These are phyloP conservation scores for Paraglomus occultum DNA, from an alignment of 192 early-diverging fungal species.

Conservation along the genomic window DNA sequence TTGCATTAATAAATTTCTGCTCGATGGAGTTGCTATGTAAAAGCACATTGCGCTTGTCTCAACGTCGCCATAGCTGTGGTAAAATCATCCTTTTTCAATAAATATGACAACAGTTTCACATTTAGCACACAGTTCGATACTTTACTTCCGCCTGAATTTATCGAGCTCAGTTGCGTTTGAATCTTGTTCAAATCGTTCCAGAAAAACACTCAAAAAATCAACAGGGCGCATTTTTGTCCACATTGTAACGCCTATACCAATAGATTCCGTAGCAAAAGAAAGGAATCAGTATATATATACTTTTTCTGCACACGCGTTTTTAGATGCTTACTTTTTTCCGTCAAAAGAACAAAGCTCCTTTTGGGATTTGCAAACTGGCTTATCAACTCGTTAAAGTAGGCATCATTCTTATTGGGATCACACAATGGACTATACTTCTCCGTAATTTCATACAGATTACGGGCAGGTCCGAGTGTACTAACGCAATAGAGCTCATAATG, in stretches of 20 bases:
- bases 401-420: conserved; percentile 18
- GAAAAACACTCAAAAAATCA: neutral
- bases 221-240: neutral
- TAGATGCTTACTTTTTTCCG: neutral
- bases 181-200: neutral
- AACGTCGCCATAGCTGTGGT: conserved; percentile 17
- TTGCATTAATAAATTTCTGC: neutral
- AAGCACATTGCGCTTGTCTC: conserved; percentile 20
- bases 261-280: neutral
- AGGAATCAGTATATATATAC: neutral
- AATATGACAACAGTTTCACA: neutral
- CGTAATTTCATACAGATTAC: conserved; percentile 14
- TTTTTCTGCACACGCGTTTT: no score
- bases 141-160: neutral
- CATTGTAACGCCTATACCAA: no score
- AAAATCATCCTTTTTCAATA: neutral
- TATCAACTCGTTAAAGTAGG: conserved; percentile 26
- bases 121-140: neutral
- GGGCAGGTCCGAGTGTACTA: neutral
- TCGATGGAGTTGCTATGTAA: conserved; percentile 3
- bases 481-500: neutral
- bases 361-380: conserved; percentile 15
- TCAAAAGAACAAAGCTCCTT: conserved; percentile 23
- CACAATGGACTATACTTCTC: conserved; percentile 13
- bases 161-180: neutral